Percentiles rank a stretch among this genome's conserved stretches.
Conservation (phyloP, 257 asterid species). For the Avicennia marina region DNA sequence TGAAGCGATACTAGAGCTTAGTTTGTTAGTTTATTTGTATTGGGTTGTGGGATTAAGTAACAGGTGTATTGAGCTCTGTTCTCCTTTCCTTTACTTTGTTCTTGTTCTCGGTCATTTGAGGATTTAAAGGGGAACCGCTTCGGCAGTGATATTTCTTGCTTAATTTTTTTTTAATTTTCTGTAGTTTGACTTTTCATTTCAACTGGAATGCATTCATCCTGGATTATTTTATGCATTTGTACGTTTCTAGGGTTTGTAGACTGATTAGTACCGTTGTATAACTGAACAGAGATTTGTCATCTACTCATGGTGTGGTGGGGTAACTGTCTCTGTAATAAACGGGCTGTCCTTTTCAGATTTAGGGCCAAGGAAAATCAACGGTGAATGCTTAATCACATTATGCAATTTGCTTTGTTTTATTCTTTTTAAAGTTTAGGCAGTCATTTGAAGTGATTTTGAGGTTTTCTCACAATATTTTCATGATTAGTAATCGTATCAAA, state of each 20-base stretch:
- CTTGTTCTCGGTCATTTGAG: neutral
- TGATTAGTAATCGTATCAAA: neutral
- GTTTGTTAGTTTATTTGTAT: neutral
- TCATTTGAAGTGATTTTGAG: too few species aligned
- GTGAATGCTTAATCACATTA: too few species aligned
- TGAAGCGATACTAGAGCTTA: neutral
- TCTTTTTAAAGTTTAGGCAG: too few species aligned
- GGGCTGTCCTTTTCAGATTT: neutral
- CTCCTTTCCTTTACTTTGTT: neutral
- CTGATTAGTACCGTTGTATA: constrained; percentile 4
- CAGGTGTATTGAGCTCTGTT: neutral
- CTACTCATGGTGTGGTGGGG: neutral
- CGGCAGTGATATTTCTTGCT: constrained; percentile 4
- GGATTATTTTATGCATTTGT: constrained; percentile 3
- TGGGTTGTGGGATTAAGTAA: constrained; percentile 2
- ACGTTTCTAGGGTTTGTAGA: neutral
- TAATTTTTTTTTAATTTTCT: neutral
- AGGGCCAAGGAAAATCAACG: neutral
- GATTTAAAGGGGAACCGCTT: neutral
- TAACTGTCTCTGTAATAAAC: neutral
- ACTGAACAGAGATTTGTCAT: neutral
- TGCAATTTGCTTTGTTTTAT: too few species aligned
- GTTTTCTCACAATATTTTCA: too few species aligned
- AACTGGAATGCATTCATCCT: neutral
- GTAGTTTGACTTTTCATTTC: neutral